Percentiles rank a stretch among this genome's conserved stretches.
Conservation (phyloP, 768 basidiomycete genomes). For the Stropharia rugosoannulata region DNA sequence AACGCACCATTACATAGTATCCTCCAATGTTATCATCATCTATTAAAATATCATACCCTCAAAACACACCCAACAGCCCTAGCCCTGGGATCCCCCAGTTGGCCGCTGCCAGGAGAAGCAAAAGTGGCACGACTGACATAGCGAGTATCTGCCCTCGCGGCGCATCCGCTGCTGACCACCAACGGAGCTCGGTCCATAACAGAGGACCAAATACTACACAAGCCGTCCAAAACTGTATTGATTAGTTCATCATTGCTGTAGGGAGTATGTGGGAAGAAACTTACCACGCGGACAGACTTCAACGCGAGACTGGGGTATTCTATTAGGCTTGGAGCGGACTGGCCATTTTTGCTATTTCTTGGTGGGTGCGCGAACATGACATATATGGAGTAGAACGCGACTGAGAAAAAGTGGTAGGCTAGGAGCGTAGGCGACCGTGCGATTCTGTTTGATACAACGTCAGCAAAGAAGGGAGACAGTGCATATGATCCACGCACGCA, state of each 20-base stretch:
- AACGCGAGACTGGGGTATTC: slow-evolving; percentile 70
- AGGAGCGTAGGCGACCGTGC: slow-evolving; percentile 78
- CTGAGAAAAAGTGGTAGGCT: slow-evolving; percentile 90
- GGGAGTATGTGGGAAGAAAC: slow-evolving; percentile 28
- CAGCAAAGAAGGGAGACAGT: not conserved
- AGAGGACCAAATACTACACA: slow-evolving; percentile 87
- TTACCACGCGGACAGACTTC: slow-evolving; percentile 67
- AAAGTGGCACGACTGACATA: slow-evolving; percentile 17
- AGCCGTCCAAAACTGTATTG: slow-evolving; percentile 80
- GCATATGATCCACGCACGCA: slow-evolving; percentile 52
- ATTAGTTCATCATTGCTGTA: not conserved
- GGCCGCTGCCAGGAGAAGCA: slow-evolving; percentile 13
- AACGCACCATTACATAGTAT: too few relatives aligned
- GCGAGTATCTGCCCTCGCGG: slow-evolving; percentile 18
- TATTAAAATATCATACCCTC: not conserved
- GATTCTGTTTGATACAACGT: slow-evolving; percentile 46
- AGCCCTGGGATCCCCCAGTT: slow-evolving; percentile 10
- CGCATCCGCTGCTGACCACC: slow-evolving; percentile 50
- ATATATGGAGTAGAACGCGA: slow-evolving; percentile 95
- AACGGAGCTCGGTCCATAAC: slow-evolving; percentile 83
- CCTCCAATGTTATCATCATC: too few relatives aligned
- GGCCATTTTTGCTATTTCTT: slow-evolving; percentile 30
- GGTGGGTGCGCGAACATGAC: slow-evolving; percentile 69
- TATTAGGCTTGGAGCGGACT: slow-evolving; percentile 42
- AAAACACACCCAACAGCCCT: slow-evolving; percentile 1